A percentile compares a stretch with the other conserved stretches of the same genome.
These are phyloP conservation scores for Talaromyces atroroseus DNA, from an alignment of 2,329 filamentous ascomycete species.

Conservation along the genomic window DNA sequence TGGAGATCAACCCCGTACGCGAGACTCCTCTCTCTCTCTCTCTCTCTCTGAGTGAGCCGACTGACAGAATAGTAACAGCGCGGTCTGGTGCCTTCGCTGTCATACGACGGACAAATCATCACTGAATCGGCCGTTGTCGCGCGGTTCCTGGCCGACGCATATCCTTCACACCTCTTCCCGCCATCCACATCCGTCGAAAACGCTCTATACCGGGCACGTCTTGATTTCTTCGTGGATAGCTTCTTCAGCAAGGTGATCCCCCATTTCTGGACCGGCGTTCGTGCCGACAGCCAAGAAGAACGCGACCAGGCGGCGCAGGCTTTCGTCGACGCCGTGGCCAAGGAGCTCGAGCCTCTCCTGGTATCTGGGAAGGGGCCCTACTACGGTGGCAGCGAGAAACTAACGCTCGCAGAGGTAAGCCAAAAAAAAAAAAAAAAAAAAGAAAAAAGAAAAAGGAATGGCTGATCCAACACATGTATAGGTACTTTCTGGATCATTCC, in stretches of 20 bases:
- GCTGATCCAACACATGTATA: slow-evolving; percentile 21
- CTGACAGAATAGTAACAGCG: slow-evolving; percentile 35
- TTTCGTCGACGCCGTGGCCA: slow-evolving; percentile 53
- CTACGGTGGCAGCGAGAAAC: slow-evolving; percentile 57
- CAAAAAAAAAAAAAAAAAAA: background rate
- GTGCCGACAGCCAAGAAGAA: slow-evolving; percentile 46
- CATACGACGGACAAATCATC: slow-evolving; percentile 64
- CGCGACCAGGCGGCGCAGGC: slow-evolving; percentile 45
- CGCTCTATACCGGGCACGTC: slow-evolving; percentile 59
- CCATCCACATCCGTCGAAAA: slow-evolving; percentile 51
- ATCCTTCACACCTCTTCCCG: slow-evolving; percentile 59
- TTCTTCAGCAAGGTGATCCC: slow-evolving; percentile 58
- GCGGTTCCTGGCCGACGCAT: slow-evolving; percentile 64
- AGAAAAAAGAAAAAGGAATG: too few species aligned
- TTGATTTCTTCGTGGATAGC: slow-evolving; percentile 68
- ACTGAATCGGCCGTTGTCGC: slow-evolving; percentile 69
- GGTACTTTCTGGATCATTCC: slow-evolving; percentile 62
- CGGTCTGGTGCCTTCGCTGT: slow-evolving; percentile 67
- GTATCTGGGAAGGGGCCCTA: slow-evolving; percentile 48
- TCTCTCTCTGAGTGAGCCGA: too few species aligned
- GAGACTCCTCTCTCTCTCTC: too few species aligned
- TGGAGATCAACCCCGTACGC: slow-evolving; percentile 64
- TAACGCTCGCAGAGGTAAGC: slow-evolving; percentile 69
- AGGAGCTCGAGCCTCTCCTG: slow-evolving; percentile 70
- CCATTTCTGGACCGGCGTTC: slow-evolving; percentile 44